Percentiles rank a stretch among this genome's conserved stretches.
Conservation (phyloP, 371 early-diverging fungal genomes). For the Circinella minor region DNA sequence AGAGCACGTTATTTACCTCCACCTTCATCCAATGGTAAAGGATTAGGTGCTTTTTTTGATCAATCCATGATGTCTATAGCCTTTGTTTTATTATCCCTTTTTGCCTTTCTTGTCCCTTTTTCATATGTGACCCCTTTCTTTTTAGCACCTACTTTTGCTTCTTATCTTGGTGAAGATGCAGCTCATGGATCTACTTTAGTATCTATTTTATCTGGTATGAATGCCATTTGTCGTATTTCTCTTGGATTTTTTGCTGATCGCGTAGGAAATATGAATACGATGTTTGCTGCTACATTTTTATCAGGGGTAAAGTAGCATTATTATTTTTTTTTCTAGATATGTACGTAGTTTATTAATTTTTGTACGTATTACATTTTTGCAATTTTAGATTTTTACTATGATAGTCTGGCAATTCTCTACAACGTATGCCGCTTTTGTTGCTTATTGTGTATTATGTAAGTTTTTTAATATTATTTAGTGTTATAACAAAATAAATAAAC, state of each 20-base stretch:
- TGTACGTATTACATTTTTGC: no score
- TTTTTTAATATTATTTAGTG: background rate
- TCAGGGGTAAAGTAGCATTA: background rate
- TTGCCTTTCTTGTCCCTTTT: slow-evolving; percentile 49
- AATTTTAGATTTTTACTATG: slow-evolving; percentile 8
- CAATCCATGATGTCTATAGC: slow-evolving; percentile 23
- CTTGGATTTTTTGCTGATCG: slow-evolving; percentile 40
- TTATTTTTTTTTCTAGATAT: background rate
- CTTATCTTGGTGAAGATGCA: slow-evolving; percentile 11
- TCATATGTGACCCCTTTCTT: slow-evolving; percentile 41
- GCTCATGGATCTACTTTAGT: slow-evolving; percentile 17
- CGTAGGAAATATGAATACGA: slow-evolving; percentile 23
- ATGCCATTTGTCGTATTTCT: slow-evolving; percentile 26
- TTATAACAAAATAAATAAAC: no score
- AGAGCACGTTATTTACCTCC: slow-evolving; percentile 38
- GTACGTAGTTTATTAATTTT: background rate
- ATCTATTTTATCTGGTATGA: slow-evolving; percentile 32
- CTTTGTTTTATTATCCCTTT: slow-evolving; percentile 29
- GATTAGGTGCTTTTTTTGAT: slow-evolving; percentile 22
- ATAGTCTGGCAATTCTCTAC: slow-evolving; percentile 10
- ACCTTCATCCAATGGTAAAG: slow-evolving; percentile 8
- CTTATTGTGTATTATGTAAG: slow-evolving; percentile 36
- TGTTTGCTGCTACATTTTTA: slow-evolving; percentile 24
- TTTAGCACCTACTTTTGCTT: slow-evolving; percentile 24
- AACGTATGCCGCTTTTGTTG: slow-evolving; percentile 45